Conservation (phyloP, 2,329 filamentous ascomycete genomes). For the Hymenoscyphus scutula region DNA sequence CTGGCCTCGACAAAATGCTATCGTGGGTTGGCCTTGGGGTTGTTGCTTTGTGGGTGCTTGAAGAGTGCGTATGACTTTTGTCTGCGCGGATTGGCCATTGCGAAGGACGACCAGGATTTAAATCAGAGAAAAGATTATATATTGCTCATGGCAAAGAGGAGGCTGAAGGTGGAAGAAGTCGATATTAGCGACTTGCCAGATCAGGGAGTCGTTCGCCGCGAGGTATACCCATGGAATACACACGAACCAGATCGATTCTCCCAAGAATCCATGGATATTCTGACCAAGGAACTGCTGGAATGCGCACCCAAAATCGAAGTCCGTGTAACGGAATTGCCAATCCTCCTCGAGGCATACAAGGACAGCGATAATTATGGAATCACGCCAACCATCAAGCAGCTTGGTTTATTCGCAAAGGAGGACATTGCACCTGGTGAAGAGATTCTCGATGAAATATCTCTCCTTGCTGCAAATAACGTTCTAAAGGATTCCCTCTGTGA, state of each 20-base stretch:
- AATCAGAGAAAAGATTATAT: slow-evolving; percentile 53
- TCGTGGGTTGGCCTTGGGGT: slow-evolving; percentile 55
- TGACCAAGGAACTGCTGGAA: slow-evolving; percentile 67
- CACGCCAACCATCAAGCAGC: slow-evolving; percentile 65
- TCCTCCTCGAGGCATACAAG: slow-evolving; percentile 53
- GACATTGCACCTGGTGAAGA: slow-evolving; percentile 74
- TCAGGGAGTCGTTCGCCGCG: slow-evolving; percentile 64
- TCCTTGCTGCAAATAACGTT: slow-evolving; percentile 85
- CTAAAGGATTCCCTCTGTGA: slow-evolving; percentile 86
- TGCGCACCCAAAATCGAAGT: slow-evolving; percentile 83
- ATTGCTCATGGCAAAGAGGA: slow-evolving; percentile 49
- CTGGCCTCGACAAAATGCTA: slow-evolving; percentile 56
- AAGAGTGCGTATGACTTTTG: slow-evolving; percentile 67
- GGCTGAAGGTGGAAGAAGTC: slow-evolving; percentile 44
- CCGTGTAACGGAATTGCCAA: slow-evolving; percentile 70
- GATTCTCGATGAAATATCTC: slow-evolving; percentile 77
- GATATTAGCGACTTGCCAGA: slow-evolving; percentile 62
- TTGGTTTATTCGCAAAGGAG: slow-evolving; percentile 85
- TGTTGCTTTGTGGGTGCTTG: slow-evolving; percentile 65
- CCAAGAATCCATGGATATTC: slow-evolving; percentile 62
- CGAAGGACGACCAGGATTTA: slow-evolving; percentile 56
- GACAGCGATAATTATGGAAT: slow-evolving; percentile 48
- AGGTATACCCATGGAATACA: slow-evolving; percentile 69
- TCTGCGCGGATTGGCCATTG: slow-evolving; percentile 55
- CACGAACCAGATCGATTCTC: slow-evolving; percentile 70